A percentile compares a stretch with the other conserved stretches of the same genome.
Evolutionary conservation across 768 basidiomycete species (phyloP).

Genomic region (Lentinus brumalis): DNA sequence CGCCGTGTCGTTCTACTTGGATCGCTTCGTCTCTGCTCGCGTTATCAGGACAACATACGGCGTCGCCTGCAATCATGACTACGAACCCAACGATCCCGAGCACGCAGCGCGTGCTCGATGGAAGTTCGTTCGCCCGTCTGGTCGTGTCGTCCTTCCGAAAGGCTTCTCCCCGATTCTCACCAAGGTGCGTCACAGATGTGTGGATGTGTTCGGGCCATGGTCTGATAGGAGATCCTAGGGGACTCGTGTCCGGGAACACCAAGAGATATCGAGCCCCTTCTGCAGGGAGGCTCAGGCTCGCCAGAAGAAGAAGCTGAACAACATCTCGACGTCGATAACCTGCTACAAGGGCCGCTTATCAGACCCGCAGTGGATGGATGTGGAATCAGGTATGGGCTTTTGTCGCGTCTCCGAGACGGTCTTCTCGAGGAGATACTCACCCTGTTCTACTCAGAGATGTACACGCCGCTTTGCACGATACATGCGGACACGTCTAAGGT

Average conservation of each 20-base stretch:
- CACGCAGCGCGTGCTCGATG: constrained; percentile 39
- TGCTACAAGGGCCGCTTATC: constrained; percentile 34
- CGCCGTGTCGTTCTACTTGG: constrained; percentile 43
- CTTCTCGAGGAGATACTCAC: not conserved
- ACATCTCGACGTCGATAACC: constrained; percentile 28
- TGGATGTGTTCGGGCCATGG: too few relatives aligned
- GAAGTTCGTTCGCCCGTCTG: constrained; percentile 36
- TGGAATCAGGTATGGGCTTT: constrained; percentile 31
- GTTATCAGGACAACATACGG: constrained; percentile 53
- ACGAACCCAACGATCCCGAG: constrained; percentile 37
- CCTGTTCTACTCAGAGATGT: constrained; percentile 28
- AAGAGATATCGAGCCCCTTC: not conserved
- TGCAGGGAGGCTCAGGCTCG: not conserved
- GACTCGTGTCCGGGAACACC: not conserved
- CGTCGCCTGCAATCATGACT: constrained; percentile 40
- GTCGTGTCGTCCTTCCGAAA: constrained; percentile 5
- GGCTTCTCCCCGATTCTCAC: constrained; percentile 14
- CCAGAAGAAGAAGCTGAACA: constrained; percentile 15
- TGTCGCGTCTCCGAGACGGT: constrained; percentile 35
- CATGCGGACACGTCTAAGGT: constrained; percentile 36
- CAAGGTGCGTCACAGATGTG: constrained; percentile 7
- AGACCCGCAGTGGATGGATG: constrained; percentile 38
- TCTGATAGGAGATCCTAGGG: not conserved
- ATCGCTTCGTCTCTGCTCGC: constrained; percentile 51
- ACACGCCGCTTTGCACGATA: constrained; percentile 37